Percentiles rank a stretch among this genome's conserved stretches.
Evolutionary conservation across 116 monocot species (phyloP).

Genomic region (Zostera marina): DNA sequence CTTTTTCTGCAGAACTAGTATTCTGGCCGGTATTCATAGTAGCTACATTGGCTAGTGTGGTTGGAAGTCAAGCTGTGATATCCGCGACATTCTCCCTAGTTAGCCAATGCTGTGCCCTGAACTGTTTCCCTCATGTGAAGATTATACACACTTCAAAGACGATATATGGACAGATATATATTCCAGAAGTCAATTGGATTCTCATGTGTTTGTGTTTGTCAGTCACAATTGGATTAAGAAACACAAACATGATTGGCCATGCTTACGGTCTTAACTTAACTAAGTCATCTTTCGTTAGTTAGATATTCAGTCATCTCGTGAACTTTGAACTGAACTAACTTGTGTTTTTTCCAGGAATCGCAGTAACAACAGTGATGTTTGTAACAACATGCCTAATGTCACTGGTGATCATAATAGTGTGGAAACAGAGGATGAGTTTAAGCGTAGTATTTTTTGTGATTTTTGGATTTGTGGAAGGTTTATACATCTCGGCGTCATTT

Average conservation of each 20-base stretch:
- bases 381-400: slow-evolving; percentile 68
- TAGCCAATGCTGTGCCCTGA: slow-evolving; percentile 55
- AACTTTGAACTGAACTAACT: not conserved
- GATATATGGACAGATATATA: slow-evolving; percentile 67
- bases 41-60: slow-evolving; percentile 48
- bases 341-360: slow-evolving; percentile 37
- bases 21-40: slow-evolving; percentile 81
- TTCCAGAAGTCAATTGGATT: slow-evolving; percentile 76
- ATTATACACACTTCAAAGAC: slow-evolving; percentile 66
- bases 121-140: slow-evolving; percentile 72
- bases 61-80: slow-evolving; percentile 70
- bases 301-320: not conserved
- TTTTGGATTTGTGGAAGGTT: slow-evolving; percentile 51
- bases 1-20: slow-evolving; percentile 27
- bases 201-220: slow-evolving; percentile 51
- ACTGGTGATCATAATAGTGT: slow-evolving; percentile 62
- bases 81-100: slow-evolving; percentile 80
- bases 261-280: slow-evolving; percentile 48
- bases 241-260: slow-evolving; percentile 55
- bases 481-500: slow-evolving; percentile 49
- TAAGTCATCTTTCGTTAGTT: not conserved
- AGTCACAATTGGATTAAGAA: slow-evolving; percentile 50
- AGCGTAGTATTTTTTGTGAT: slow-evolving; percentile 27
- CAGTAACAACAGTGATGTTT: slow-evolving; percentile 50
- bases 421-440: slow-evolving; percentile 34